These are phyloP conservation scores for Solanum dulcamara DNA, from an alignment of 257 asterid species.

Conservation along the genomic window DNA sequence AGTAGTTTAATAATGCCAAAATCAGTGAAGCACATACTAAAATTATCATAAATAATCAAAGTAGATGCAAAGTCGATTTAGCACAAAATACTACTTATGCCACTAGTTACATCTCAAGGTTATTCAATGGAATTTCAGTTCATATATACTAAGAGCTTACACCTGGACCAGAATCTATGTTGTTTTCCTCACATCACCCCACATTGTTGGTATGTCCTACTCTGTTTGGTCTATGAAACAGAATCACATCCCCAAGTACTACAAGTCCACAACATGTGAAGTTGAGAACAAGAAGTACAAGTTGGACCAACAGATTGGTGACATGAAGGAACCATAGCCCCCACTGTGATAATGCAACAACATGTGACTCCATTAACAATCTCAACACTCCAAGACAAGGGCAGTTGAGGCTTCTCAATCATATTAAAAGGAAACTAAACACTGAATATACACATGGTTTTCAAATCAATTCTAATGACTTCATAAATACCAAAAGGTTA, in stretches of 20 bases:
- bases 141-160: too few species aligned
- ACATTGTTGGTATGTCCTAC: not conserved
- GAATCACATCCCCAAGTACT: not conserved
- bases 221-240: not conserved
- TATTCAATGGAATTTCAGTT: not conserved
- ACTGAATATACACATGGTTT: not conserved
- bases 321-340: not conserved
- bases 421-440: not conserved
- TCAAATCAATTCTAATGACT: not conserved
- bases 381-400: not conserved
- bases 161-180: not conserved
- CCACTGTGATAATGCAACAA: not conserved
- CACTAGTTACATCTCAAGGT: not conserved
- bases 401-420: not conserved
- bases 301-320: not conserved
- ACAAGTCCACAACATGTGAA: not conserved
- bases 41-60: too few species aligned
- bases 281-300: not conserved
- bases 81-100: not conserved
- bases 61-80: too few species aligned
- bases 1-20: too few species aligned
- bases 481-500: not conserved
- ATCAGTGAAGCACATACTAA: too few species aligned
- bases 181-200: not conserved
- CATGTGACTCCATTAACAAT: not conserved